Evolutionary conservation across 192 early-diverging fungal species (phyloP).

Genomic region (Fimicolochytrium jonesii): DNA sequence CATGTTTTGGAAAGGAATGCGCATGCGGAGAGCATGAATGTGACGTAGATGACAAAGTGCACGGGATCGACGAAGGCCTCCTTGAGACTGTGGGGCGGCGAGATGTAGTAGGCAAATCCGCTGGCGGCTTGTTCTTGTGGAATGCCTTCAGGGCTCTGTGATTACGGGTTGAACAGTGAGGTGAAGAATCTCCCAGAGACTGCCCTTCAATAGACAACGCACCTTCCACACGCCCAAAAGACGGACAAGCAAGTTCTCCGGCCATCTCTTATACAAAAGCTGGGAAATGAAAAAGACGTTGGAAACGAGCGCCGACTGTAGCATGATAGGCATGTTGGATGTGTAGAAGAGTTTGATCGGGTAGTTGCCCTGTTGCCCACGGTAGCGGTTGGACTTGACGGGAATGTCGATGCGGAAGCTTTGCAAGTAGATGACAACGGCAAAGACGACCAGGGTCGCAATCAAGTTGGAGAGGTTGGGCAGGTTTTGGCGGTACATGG

Average conservation of each 20-base stretch:
- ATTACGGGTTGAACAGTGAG: too few species aligned
- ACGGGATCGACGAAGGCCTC: slow-evolving; percentile 88
- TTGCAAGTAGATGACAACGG: slow-evolving; percentile 79
- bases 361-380: slow-evolving; percentile 97
- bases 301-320: slow-evolving; percentile 94
- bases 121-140: slow-evolving; percentile 88
- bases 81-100: slow-evolving; percentile 85
- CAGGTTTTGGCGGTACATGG: slow-evolving; percentile 81
- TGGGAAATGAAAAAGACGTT: slow-evolving; percentile 99
- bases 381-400: slow-evolving; percentile 90
- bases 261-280: slow-evolving; percentile 96
- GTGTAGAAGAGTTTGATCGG: slow-evolving; percentile 99
- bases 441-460: slow-evolving; percentile 78
- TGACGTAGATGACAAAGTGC: slow-evolving; percentile 90
- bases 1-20: slow-evolving; percentile 97
- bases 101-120: slow-evolving; percentile 97
- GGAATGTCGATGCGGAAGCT: slow-evolving; percentile 99
- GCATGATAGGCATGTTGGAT: slow-evolving; percentile 99
- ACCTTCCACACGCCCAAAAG: slow-evolving; percentile 93
- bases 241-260: slow-evolving; percentile 88
- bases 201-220: too few species aligned
- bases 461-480: slow-evolving; percentile 75
- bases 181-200: too few species aligned
- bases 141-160: slow-evolving; percentile 88
- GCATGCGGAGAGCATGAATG: slow-evolving; percentile 93